Conservation (phyloP, 495 filamentous ascomycete species). For the Monascus purpureus region DNA sequence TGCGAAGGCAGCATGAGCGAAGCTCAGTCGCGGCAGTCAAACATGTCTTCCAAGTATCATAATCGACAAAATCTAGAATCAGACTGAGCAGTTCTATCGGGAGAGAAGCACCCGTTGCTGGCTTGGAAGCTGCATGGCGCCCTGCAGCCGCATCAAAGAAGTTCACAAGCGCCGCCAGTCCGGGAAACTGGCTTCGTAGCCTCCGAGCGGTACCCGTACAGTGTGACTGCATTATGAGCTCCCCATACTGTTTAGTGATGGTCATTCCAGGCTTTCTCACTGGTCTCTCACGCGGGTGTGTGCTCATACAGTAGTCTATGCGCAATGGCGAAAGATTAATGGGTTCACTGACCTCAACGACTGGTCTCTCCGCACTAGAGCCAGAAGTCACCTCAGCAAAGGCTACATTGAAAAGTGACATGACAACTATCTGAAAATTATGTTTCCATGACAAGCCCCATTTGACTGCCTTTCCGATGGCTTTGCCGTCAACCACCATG, state of each 20-base stretch:
- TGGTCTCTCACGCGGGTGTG: constrained; percentile 1
- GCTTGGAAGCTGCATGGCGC: background rate
- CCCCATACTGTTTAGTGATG: background rate
- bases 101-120: background rate
- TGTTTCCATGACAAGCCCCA: constrained; percentile 1
- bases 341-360: background rate
- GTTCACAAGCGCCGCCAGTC: constrained; percentile 1
- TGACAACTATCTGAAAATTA: constrained; percentile 1
- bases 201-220: constrained; percentile 1
- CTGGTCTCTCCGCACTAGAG: background rate
- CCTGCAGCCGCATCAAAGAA: constrained; percentile 1
- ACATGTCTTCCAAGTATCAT: constrained; percentile 2
- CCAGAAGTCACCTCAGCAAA: constrained; percentile 1
- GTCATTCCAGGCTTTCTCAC: constrained; percentile 1
- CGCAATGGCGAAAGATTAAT: constrained; percentile 1
- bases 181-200: constrained; percentile 1
- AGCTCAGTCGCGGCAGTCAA: background rate
- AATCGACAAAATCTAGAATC: constrained; percentile 3
- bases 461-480: constrained; percentile 1
- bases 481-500: constrained; percentile 1
- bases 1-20: constrained; percentile 1
- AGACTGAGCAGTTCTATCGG: background rate
- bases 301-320: constrained; percentile 1
- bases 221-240: constrained; percentile 1
- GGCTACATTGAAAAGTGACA: constrained; percentile 1